Evolutionary conservation across 257 asterid genomes (phyloP).

Genomic region (Solanum chiquidenum): DNA sequence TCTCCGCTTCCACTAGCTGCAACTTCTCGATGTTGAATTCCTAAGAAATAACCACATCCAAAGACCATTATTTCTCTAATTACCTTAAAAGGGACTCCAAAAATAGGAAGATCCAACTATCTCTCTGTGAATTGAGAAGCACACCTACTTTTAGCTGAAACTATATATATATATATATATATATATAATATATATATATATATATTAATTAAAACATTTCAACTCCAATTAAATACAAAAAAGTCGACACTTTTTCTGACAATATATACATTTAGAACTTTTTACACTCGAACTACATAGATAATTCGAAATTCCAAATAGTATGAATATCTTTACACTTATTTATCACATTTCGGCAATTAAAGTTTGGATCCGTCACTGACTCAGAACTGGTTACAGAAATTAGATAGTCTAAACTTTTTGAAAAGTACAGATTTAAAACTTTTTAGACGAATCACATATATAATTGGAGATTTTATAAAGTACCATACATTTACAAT

Average conservation of each 20-base stretch:
- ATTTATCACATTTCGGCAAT: background rate
- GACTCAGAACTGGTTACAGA: background rate
- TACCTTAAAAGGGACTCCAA: background rate
- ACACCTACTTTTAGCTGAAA: background rate
- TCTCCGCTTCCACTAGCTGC: constrained; percentile 96
- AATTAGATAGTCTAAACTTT: background rate
- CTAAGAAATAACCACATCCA: constrained; percentile 19
- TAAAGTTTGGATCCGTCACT: background rate
- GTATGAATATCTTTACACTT: background rate
- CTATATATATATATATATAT: background rate
- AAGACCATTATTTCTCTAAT: background rate
- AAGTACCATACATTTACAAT: background rate
- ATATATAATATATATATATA: no score
- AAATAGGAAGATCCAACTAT: background rate
- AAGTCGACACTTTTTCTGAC: background rate
- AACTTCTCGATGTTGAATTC: constrained; percentile 98
- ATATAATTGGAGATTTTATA: background rate
- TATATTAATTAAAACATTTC: background rate
- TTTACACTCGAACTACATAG: background rate
- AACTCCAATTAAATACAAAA: background rate
- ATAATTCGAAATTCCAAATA: background rate
- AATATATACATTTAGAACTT: background rate
- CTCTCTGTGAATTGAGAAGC: background rate
- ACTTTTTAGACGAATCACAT: background rate
- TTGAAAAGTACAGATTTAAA: background rate